phyloP scores from a whole-genome alignment of 768 basidiomycete species.

The Lactarius deliciosus region DNA sequence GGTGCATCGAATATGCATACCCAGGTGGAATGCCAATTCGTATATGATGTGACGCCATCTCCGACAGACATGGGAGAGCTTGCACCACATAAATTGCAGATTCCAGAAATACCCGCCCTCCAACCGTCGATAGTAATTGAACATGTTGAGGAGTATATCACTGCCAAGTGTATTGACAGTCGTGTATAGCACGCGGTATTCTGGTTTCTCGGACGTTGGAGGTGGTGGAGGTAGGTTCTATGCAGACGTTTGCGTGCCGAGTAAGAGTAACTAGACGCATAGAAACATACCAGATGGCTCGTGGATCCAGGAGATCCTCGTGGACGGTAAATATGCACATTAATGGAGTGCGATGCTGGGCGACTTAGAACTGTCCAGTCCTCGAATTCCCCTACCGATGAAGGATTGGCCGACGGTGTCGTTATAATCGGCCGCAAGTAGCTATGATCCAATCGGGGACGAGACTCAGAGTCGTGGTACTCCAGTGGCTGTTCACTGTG shows the following conservation, averaged over 20 bases:
- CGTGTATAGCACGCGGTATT: background rate
- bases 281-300: background rate
- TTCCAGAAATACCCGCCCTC: background rate
- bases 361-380: background rate
- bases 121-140: background rate
- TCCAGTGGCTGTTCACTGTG: background rate
- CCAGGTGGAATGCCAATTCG: background rate
- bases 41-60: background rate
- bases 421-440: background rate
- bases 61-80: conserved; percentile 15
- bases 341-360: background rate
- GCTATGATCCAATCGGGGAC: background rate
- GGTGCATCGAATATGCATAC: background rate
- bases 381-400: no score
- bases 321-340: background rate
- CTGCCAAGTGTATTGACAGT: background rate
- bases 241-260: background rate
- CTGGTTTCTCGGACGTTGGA: conserved; percentile 1
- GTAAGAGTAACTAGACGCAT: background rate
- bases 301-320: background rate
- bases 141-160: background rate
- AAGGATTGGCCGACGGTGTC: background rate
- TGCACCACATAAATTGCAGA: conserved; percentile 9
- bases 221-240: background rate
- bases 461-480: background rate